These are phyloP conservation scores for Hericium erinaceus DNA, from an alignment of 768 basidiomycete species.

Conservation along the genomic window DNA sequence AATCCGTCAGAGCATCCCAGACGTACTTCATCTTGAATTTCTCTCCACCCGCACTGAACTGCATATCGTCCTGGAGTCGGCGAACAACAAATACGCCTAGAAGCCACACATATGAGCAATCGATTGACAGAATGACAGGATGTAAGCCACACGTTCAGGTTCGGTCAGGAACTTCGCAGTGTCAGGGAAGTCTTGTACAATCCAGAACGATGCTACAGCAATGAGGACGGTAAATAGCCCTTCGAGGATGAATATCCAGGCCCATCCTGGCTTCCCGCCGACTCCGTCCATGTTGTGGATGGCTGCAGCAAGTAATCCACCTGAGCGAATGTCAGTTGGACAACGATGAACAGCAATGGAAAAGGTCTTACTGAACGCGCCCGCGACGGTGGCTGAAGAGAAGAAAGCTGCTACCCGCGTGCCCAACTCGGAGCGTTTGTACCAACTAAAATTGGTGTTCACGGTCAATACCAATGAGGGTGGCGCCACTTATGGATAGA, in stretches of 20 bases:
- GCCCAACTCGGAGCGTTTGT: conserved; percentile 68
- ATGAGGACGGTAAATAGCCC: conserved; percentile 59
- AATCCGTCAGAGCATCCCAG: conserved; percentile 52
- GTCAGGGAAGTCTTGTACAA: conserved; percentile 74
- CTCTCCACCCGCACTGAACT: conserved; percentile 55
- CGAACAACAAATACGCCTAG: conserved; percentile 54
- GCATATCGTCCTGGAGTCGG: conserved; percentile 54
- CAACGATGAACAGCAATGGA: neutral
- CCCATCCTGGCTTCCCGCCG: conserved; percentile 53
- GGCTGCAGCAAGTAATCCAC: conserved; percentile 55
- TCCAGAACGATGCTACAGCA: conserved; percentile 54
- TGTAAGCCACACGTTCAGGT: conserved; percentile 39
- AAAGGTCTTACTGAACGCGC: conserved; percentile 51
- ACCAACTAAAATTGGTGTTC: conserved; percentile 44
- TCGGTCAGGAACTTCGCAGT: conserved; percentile 61
- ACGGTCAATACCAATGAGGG: too few relatives aligned
- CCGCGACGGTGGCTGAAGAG: conserved; percentile 70
- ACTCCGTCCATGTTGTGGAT: conserved; percentile 66
- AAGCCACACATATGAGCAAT: neutral
- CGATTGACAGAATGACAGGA: neutral
- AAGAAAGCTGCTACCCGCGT: conserved; percentile 69
- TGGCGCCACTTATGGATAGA: neutral
- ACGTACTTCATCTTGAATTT: conserved; percentile 45
- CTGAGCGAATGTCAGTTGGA: conserved; percentile 21
- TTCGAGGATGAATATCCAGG: conserved; percentile 70